Percentiles rank a stretch among this genome's conserved stretches.
Conservation (phyloP, 805 yeast genomes). For the Metschnikowia santaceciliae region DNA sequence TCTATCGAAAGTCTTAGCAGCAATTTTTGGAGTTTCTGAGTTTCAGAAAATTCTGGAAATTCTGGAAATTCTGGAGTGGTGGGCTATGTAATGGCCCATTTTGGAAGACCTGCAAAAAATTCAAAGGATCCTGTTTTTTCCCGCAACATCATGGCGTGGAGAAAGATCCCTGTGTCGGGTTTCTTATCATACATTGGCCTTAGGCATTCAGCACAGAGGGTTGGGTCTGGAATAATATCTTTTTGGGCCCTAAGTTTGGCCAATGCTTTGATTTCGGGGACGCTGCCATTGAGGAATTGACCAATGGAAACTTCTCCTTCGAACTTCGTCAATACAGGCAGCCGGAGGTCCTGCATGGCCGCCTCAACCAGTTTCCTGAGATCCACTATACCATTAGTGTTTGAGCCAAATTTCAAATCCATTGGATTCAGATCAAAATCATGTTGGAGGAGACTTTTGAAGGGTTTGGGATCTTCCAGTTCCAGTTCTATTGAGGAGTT, state of each 20-base stretch:
- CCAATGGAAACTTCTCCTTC: neutral
- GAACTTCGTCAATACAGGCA: neutral
- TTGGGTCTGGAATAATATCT: neutral
- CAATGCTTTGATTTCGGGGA: neutral
- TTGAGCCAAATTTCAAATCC: no score
- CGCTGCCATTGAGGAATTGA: neutral
- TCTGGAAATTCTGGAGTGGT: no score
- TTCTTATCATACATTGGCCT: conserved; percentile 9
- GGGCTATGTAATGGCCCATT: neutral
- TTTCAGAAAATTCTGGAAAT: no score
- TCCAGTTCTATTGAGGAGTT: neutral
- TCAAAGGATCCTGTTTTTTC: neutral
- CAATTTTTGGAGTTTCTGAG: neutral
- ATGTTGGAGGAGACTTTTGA: no score
- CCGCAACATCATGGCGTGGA: conserved; percentile 39
- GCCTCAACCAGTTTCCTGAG: neutral
- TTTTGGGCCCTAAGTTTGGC: neutral
- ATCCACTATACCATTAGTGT: no score
- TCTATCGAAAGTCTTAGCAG: neutral
- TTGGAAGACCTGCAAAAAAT: neutral
- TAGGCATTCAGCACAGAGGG: conserved; percentile 13
- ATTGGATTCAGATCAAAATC: no score
- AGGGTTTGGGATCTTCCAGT: no score
- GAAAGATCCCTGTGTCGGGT: conserved; percentile 35
- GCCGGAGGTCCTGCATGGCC: neutral